These are phyloP conservation scores for Musa beccarii DNA, from an alignment of 176 grass and related monocot genomes.

Conservation along the genomic window DNA sequence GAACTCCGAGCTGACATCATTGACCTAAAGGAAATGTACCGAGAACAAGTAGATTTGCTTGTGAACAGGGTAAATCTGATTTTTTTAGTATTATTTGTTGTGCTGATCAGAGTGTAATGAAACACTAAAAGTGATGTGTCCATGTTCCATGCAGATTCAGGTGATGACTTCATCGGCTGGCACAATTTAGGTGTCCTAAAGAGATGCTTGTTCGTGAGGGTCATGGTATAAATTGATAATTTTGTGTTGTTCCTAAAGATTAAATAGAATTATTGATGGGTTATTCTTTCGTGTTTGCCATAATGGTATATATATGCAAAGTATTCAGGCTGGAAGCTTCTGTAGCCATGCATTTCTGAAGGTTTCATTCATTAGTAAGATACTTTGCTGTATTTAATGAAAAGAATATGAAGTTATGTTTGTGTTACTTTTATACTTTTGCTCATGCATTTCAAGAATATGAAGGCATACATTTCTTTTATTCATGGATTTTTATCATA, in stretches of 20 bases:
- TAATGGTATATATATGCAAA: neutral
- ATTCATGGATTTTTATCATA: too few species aligned
- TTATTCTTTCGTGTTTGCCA: constrained; percentile 1
- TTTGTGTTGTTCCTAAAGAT: neutral
- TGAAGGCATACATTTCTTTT: neutral
- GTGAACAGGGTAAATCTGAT: constrained; percentile 73
- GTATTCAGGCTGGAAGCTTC: neutral
- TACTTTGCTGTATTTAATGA: neutral
- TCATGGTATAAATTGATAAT: neutral
- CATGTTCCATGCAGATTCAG: constrained; percentile 30
- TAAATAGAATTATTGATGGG: neutral
- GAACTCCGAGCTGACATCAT: constrained; percentile 91
- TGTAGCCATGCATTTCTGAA: neutral
- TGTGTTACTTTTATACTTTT: too few species aligned
- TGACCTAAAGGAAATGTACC: constrained; percentile 99
- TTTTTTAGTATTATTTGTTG: neutral
- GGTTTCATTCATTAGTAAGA: neutral
- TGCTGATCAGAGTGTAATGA: neutral
- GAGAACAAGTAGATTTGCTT: constrained; percentile 99
- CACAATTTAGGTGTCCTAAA: neutral
- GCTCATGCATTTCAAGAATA: neutral
- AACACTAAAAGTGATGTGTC: neutral
- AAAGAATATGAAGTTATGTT: neutral
- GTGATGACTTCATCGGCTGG: constrained; percentile 27
- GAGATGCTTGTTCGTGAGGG: neutral